Evolutionary conservation across 1,284 basidiomycete species (phyloP).

Genomic region (Pisolithus thermaeus): DNA sequence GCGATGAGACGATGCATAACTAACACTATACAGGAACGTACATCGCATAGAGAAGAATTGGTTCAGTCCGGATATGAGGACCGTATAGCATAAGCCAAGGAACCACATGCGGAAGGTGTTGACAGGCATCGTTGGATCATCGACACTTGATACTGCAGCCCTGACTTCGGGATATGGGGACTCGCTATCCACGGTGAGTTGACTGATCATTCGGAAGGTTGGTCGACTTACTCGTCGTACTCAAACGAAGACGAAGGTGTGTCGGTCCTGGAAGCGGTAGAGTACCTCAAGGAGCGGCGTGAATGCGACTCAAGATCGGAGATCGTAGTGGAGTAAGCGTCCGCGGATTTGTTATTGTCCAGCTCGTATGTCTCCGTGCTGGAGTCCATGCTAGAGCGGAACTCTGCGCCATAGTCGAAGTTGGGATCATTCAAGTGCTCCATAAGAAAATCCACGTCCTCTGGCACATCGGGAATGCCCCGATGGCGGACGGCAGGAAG

Average conservation of each 20-base stretch:
- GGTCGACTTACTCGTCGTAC: constrained; percentile 58
- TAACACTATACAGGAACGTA: constrained; percentile 37
- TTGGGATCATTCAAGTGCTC: constrained; percentile 80
- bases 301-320: constrained; percentile 50
- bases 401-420: constrained; percentile 45
- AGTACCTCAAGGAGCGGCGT: constrained; percentile 41
- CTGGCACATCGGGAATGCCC: constrained; percentile 62
- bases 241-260: constrained; percentile 54
- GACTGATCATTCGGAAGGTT: constrained; percentile 8
- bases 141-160: constrained; percentile 72
- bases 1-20: constrained; percentile 2
- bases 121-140: constrained; percentile 73
- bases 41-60: constrained; percentile 67
- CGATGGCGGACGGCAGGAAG: constrained; percentile 33
- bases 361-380: constrained; percentile 34
- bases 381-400: constrained; percentile 30
- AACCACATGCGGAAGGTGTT: constrained; percentile 86
- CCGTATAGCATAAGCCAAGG: constrained; percentile 59
- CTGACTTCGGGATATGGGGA: constrained; percentile 88
- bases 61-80: constrained; percentile 58
- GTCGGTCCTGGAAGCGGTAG: constrained; percentile 47
- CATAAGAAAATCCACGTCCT: constrained; percentile 63
- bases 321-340: constrained; percentile 22
- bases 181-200: constrained; percentile 42
- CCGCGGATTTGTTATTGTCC: constrained; percentile 36